Base-by-base conservation (phyloP, 257 asterid genomes). In the Jacaranda copaia region DNA sequence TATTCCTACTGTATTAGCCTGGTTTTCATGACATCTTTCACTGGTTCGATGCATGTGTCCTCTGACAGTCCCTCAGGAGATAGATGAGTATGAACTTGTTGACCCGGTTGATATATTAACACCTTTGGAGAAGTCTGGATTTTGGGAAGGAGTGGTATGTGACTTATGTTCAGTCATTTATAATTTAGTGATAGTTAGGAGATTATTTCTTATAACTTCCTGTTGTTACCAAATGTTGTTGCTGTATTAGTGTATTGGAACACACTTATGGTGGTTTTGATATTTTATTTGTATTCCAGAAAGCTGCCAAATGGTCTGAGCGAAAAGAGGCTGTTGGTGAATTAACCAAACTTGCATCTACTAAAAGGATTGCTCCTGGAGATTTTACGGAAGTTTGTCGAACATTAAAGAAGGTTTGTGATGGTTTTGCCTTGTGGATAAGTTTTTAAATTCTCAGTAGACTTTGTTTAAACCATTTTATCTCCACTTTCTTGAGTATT, bases 71-170 rank as follows among this genome's bases (percentile, higher is more conserved):
- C 94, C 94, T 43, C 98, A 87, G 88, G 99, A 90, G 89, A 86
- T 96, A 80, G 99, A 96, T 86, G 98, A 93, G 83, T 96, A 92
- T 56, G 99, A 96, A 68, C 98, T 96, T 85, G 96, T 90, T 78
- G 98, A 96, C 90, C 99, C 99, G 58, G 96, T 96, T 83, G 99
- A 96, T 82, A 89, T 96, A 80, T 82, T 96, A 87, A 86, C 93
- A 57, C 97, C 99, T 80, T 80, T 96, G 80, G 99, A 96, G 86
- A 96, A 96, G 91, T 90, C 97, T 55, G 98, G 98, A 59, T 96
- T 96, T 86, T 96, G 98, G 98, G 97, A 96, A 76, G 97, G 99
- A 83, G 98, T 96, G 89, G 99, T 96, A 65, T 79, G 93, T 88
- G 66, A 58, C 74, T 60, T 71, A 69, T 76, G 48, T 80, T 52